Conservation (phyloP, 306 rosid genomes). For the Begonia loranthoides region DNA sequence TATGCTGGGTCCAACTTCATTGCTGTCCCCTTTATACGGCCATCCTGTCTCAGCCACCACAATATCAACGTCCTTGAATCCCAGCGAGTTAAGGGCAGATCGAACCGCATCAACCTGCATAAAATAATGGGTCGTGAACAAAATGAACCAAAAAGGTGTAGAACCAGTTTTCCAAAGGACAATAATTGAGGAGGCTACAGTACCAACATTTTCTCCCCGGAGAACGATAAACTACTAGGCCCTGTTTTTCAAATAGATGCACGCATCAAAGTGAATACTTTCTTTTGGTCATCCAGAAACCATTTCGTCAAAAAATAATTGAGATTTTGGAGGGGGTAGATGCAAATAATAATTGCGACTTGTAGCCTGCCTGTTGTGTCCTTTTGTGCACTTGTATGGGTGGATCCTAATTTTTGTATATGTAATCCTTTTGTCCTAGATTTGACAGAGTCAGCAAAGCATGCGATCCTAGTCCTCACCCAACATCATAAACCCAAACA, state of each 20-base stretch:
- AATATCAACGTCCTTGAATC: conserved; percentile 50
- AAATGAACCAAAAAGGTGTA: no score
- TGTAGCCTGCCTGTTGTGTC: conserved; percentile 33
- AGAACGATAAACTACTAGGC: no score
- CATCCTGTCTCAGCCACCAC: conserved; percentile 93
- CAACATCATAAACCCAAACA: no score
- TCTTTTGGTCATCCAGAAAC: no score
- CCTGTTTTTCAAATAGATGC: no score
- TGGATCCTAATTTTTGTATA: neutral
- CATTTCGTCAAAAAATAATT: conserved; percentile 13
- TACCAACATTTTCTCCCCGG: no score
- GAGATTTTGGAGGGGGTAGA: conserved; percentile 17
- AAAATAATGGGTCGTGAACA: no score
- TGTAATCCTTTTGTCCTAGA: neutral
- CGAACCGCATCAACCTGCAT: conserved; percentile 72
- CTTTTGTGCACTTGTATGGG: neutral
- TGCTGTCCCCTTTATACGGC: conserved; percentile 69
- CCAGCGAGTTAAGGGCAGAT: conserved; percentile 54
- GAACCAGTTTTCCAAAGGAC: neutral
- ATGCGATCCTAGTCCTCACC: neutral
- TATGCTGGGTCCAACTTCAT: conserved; percentile 49
- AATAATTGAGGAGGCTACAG: no score
- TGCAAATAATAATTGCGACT: conserved; percentile 11
- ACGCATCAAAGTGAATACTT: no score
- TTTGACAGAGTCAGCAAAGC: neutral